A percentile compares a stretch with the other conserved stretches of the same genome.
Evolutionary conservation across 768 basidiomycete species (phyloP).

Genomic region (Dictyophora rubrovolvata): DNA sequence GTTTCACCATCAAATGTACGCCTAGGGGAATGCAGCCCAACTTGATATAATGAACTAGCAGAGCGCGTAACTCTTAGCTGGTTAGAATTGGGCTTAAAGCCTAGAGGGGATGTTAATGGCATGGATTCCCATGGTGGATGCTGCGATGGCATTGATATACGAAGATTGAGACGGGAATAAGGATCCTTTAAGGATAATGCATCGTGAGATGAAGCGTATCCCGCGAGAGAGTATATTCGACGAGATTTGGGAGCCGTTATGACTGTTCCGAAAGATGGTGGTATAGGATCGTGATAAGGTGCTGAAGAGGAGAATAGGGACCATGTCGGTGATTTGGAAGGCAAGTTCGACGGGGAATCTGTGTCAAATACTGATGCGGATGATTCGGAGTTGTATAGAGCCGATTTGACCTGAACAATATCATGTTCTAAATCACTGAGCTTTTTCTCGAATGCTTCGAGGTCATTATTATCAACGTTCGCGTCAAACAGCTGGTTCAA

Average conservation of each 20-base stretch:
- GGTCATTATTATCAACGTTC: slow-evolving; percentile 35
- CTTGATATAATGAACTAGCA: neutral
- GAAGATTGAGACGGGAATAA: slow-evolving; percentile 37
- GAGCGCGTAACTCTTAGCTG: neutral
- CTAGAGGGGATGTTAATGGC: neutral
- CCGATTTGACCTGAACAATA: slow-evolving; percentile 56
- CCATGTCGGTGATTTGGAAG: slow-evolving; percentile 26
- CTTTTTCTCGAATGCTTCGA: slow-evolving; percentile 48
- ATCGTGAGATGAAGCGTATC: slow-evolving; percentile 15
- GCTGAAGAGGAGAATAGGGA: slow-evolving; percentile 28
- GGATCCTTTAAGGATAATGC: slow-evolving; percentile 24
- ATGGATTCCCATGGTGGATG: neutral
- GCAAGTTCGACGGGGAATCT: slow-evolving; percentile 32
- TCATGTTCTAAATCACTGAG: slow-evolving; percentile 69
- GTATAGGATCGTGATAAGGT: neutral
- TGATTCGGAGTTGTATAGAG: slow-evolving; percentile 35
- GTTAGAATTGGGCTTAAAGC: neutral
- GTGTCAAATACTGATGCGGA: slow-evolving; percentile 10
- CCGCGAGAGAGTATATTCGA: slow-evolving; percentile 34
- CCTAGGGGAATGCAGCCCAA: neutral
- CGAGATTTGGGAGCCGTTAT: slow-evolving; percentile 55
- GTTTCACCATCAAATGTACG: neutral
- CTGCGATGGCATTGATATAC: slow-evolving; percentile 52
- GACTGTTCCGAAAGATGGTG: slow-evolving; percentile 60
- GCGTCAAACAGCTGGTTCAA: slow-evolving; percentile 18